These are phyloP conservation scores for Emericellopsis cladophorae DNA, from an alignment of 2,329 filamentous ascomycete genomes.

Conservation along the genomic window DNA sequence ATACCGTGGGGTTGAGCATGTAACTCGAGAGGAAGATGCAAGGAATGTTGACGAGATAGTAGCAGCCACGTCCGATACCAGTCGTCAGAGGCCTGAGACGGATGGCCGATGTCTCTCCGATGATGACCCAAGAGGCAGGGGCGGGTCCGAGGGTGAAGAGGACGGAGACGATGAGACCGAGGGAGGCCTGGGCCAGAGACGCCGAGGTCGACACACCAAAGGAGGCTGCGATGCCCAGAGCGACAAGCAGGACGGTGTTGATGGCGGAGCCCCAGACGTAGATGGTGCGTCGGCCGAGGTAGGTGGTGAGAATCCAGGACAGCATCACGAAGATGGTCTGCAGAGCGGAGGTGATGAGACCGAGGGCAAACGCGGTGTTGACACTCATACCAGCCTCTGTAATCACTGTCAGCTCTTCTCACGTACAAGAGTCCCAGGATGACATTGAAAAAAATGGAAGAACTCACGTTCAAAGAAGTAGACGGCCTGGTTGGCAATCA, in stretches of 20 bases:
- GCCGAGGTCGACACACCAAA: slow-evolving; percentile 24
- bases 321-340: slow-evolving; percentile 51
- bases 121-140: slow-evolving; percentile 54
- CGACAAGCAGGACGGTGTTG: slow-evolving; percentile 40
- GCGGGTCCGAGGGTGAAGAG: slow-evolving; percentile 50
- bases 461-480: slow-evolving; percentile 38
- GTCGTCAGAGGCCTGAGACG: slow-evolving; percentile 54
- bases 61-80: slow-evolving; percentile 48
- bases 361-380: slow-evolving; percentile 45
- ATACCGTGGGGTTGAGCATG: slow-evolving; percentile 44
- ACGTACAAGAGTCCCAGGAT: not conserved
- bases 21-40: slow-evolving; percentile 50
- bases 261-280: slow-evolving; percentile 47
- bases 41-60: slow-evolving; percentile 54
- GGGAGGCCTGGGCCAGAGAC: slow-evolving; percentile 42
- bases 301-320: slow-evolving; percentile 54
- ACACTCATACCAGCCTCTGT: slow-evolving; percentile 45
- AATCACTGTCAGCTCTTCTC: slow-evolving; percentile 3
- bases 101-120: slow-evolving; percentile 53
- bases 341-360: slow-evolving; percentile 52
- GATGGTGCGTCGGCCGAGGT: slow-evolving; percentile 50
- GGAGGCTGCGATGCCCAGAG: slow-evolving; percentile 47
- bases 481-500: slow-evolving; percentile 49
- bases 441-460: not conserved
- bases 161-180: slow-evolving; percentile 54